Evolutionary conservation across 352 stramenopile species (phyloP).

Genomic region (Elongisporangium anandrum): DNA sequence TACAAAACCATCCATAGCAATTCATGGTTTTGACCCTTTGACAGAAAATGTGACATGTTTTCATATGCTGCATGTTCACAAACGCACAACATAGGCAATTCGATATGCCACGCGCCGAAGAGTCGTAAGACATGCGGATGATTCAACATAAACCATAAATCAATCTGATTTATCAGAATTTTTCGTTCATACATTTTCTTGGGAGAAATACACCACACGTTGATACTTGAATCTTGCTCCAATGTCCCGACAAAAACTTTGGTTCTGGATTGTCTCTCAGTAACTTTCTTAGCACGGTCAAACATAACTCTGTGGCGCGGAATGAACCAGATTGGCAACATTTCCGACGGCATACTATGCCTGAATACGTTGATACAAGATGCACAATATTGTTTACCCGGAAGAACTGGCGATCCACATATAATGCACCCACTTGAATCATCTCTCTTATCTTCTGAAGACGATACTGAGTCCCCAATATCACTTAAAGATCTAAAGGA

Average conservation of each 20-base stretch:
- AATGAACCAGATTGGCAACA: background rate
- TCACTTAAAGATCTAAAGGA: too few relatives aligned
- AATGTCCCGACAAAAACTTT: background rate
- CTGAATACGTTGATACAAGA: background rate
- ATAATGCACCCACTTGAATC: too few relatives aligned
- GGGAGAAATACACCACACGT: background rate
- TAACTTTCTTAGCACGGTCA: background rate
- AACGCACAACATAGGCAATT: background rate
- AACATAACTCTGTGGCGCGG: background rate
- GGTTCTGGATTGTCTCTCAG: background rate
- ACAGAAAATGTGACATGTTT: background rate
- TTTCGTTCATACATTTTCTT: background rate
- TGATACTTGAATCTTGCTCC: background rate
- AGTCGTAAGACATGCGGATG: background rate
- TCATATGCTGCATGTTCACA: background rate
- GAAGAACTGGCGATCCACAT: background rate
- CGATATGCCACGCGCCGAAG: background rate
- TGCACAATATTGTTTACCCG: background rate
- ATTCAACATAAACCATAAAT: background rate
- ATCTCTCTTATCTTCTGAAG: too few relatives aligned
- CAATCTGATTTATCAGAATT: background rate
- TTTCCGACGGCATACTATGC: background rate
- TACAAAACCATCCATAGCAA: conserved; percentile 8
- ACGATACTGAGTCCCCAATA: too few relatives aligned
- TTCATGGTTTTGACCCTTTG: background rate